These are phyloP conservation scores for Botrytis pseudocinerea DNA, from an alignment of 2,329 filamentous ascomycete genomes.

Conservation along the genomic window DNA sequence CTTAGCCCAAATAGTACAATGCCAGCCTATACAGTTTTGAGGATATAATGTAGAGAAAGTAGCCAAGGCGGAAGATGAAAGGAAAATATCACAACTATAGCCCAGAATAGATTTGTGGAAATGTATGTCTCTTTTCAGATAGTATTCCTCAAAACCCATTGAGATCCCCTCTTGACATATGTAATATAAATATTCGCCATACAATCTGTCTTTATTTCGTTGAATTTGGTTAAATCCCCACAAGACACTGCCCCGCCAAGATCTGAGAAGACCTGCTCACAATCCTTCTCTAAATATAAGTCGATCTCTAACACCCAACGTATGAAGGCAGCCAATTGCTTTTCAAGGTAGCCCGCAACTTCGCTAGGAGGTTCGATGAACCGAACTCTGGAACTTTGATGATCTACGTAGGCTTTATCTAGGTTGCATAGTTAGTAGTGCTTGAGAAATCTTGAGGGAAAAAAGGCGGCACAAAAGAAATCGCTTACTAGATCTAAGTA, in stretches of 20 bases:
- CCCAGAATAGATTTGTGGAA: too few relatives aligned
- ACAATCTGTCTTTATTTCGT: neutral
- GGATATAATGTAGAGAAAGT: too few relatives aligned
- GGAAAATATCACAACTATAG: too few relatives aligned
- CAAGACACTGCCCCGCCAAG: neutral
- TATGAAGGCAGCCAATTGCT: neutral
- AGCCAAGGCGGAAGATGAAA: too few relatives aligned
- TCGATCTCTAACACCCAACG: neutral
- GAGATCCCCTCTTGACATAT: constrained; percentile 2
- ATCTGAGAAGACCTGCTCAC: neutral
- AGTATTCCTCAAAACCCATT: constrained; percentile 9
- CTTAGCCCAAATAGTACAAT: too few relatives aligned
- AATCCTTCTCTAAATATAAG: neutral
- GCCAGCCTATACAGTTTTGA: too few relatives aligned
- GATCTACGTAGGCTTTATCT: neutral
- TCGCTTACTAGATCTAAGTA: neutral
- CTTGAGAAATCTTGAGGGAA: neutral
- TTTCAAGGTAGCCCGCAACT: neutral
- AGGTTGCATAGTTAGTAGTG: neutral
- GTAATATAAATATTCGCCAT: neutral
- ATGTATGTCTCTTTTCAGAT: too few relatives aligned
- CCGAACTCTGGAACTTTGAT: neutral
- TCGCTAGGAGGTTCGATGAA: neutral
- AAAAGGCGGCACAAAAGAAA: neutral
- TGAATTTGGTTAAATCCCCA: neutral